These are phyloP conservation scores for Durusdinium trenchii DNA, from an alignment of 73 alveolate species.

Conservation along the genomic window DNA sequence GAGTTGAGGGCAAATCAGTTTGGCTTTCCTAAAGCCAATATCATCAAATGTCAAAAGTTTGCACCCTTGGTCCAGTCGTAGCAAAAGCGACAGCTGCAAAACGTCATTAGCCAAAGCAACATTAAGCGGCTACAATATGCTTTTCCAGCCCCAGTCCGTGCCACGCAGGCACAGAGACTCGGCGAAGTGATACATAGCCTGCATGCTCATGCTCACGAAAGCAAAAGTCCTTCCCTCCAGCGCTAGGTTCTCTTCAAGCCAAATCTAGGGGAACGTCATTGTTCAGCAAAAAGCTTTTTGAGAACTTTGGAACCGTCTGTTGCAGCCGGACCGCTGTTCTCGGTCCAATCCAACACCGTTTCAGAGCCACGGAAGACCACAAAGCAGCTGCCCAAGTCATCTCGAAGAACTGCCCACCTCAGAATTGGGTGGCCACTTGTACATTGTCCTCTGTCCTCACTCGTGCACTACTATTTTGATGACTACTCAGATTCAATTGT, in stretches of 20 bases:
- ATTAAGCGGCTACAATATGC: no score
- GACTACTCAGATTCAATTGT: no score
- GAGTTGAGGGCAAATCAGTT: no score
- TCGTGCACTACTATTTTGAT: no score
- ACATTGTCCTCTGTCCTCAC: no score
- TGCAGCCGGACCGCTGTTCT: conserved; percentile 50
- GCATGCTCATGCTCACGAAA: background rate
- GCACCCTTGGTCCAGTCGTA: no score
- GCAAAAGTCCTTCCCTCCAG: background rate
- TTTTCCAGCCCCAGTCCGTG: conserved; percentile 72
- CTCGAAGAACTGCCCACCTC: conserved; percentile 80
- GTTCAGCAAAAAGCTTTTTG: background rate
- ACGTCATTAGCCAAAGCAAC: no score
- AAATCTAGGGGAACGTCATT: background rate
- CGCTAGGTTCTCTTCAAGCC: background rate
- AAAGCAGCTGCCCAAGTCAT: conserved; percentile 58
- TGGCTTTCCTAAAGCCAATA: no score
- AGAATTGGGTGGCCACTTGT: no score
- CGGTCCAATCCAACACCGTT: conserved; percentile 89
- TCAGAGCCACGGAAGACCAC: conserved; percentile 93
- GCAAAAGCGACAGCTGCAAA: no score
- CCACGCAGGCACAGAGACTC: conserved; percentile 63
- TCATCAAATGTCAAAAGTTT: no score
- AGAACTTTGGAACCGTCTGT: no score
- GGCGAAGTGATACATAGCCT: conserved; percentile 75